phyloP scores from a whole-genome alignment of 2,329 filamentous ascomycete genomes.

The Cladosporium velox region DNA sequence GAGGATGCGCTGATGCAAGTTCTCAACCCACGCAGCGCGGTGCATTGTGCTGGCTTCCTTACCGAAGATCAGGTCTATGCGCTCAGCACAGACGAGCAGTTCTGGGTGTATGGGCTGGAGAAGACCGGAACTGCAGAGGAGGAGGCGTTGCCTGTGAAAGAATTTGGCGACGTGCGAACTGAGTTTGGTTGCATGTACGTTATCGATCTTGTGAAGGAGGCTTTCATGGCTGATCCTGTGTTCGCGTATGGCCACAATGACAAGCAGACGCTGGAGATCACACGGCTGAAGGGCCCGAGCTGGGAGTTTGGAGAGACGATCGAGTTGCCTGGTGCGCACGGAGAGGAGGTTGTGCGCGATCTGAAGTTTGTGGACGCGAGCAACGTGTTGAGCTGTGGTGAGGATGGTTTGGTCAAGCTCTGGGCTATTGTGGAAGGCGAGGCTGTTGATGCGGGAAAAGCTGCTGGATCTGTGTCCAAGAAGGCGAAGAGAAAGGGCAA shows the following conservation, averaged over 20 bases:
- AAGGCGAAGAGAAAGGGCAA: conserved; percentile 38
- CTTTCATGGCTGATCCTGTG: conserved; percentile 30
- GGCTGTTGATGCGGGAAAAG: conserved; percentile 17
- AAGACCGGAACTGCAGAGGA: conserved; percentile 62
- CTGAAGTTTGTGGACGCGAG: conserved; percentile 41
- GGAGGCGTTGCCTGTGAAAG: conserved; percentile 49
- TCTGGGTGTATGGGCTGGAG: conserved; percentile 70
- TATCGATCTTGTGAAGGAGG: conserved; percentile 61
- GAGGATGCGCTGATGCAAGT: conserved; percentile 77
- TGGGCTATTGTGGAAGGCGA: conserved; percentile 39
- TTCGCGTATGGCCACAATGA: conserved; percentile 37
- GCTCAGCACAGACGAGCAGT: conserved; percentile 75
- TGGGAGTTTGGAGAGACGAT: conserved; percentile 35
- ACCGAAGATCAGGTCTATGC: conserved; percentile 66
- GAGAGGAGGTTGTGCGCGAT: conserved; percentile 52
- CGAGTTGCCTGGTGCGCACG: conserved; percentile 47
- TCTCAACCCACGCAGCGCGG: conserved; percentile 73
- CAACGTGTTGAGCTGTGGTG: conserved; percentile 48
- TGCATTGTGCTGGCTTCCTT: conserved; percentile 75
- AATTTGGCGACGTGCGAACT: conserved; percentile 70
- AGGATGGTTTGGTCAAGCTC: conserved; percentile 49
- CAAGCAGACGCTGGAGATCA: conserved; percentile 32
- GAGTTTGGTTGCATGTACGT: conserved; percentile 73
- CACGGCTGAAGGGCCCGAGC: conserved; percentile 29
- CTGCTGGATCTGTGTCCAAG: conserved; percentile 25